These are phyloP conservation scores for Panellus pusillus DNA, from an alignment of 768 basidiomycete genomes.

Conservation along the genomic window DNA sequence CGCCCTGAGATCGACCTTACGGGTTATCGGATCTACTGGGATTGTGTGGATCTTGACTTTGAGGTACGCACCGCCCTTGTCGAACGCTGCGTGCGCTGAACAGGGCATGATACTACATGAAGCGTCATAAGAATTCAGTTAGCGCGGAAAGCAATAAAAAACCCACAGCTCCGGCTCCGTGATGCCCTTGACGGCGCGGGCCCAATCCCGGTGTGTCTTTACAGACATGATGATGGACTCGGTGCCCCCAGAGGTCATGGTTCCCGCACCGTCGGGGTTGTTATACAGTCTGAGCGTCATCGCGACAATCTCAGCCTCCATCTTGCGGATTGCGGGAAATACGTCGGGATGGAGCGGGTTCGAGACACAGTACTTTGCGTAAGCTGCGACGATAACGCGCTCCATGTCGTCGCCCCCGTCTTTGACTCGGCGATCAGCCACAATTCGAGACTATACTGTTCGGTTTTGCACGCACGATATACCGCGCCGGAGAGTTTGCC, in stretches of 20 bases:
- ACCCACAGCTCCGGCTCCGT: conserved; percentile 89
- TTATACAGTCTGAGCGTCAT: conserved; percentile 88
- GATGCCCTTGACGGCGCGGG: conserved; percentile 79
- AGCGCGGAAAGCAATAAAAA: not conserved
- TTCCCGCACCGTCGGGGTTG: conserved; percentile 82
- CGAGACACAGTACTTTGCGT: conserved; percentile 78
- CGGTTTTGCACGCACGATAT: conserved; percentile 58
- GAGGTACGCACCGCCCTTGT: conserved; percentile 89
- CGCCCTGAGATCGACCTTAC: conserved; percentile 73
- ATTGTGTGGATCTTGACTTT: conserved; percentile 87
- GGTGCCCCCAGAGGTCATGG: conserved; percentile 93
- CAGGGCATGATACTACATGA: conserved; percentile 70
- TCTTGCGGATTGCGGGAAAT: conserved; percentile 90
- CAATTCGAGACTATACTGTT: not conserved
- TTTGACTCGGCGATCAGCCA: conserved; percentile 26
- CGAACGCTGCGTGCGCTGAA: conserved; percentile 92
- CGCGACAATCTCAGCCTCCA: conserved; percentile 94
- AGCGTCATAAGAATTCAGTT: not conserved
- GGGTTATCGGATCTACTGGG: conserved; percentile 74
- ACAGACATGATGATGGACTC: conserved; percentile 96
- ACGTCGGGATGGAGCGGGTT: conserved; percentile 93
- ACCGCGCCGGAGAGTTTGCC: conserved; percentile 86
- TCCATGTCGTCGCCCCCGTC: conserved; percentile 84
- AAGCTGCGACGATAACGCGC: conserved; percentile 77
- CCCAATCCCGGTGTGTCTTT: conserved; percentile 96